These are phyloP conservation scores for Nicotiana otophora DNA, from an alignment of 257 asterid genomes.

Conservation along the genomic window DNA sequence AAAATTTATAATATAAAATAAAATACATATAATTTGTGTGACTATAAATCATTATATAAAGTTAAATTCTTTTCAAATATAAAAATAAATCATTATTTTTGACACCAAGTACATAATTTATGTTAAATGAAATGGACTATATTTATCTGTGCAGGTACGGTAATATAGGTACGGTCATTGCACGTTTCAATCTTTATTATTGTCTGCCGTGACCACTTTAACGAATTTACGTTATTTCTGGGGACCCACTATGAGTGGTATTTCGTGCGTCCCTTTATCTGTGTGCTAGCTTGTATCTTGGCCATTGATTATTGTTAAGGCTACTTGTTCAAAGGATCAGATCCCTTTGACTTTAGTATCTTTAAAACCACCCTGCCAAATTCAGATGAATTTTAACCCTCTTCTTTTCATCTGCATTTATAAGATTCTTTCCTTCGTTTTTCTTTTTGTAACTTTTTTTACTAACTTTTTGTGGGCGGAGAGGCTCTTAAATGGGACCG, in stretches of 20 bases:
- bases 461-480: not conserved
- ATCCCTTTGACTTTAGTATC: not conserved
- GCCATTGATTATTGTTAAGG: not conserved
- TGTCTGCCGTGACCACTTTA: not conserved
- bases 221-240: not conserved
- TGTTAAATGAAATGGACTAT: too few species aligned
- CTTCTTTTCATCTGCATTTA: not conserved
- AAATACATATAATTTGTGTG: too few species aligned
- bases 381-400: too few species aligned
- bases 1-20: too few species aligned
- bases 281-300: not conserved
- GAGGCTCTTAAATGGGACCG: not conserved
- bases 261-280: not conserved
- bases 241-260: not conserved
- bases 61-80: too few species aligned
- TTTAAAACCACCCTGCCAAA: not conserved
- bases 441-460: too few species aligned
- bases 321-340: not conserved
- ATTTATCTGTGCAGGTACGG: not conserved
- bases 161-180: constrained; percentile 22
- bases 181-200: constrained; percentile 2
- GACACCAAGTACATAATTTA: too few species aligned
- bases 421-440: too few species aligned
- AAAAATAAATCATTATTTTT: too few species aligned
- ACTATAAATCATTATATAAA: too few species aligned